Conservation (phyloP, 108 stramenopile species). For the Cyclostephanos invisitatus region DNA sequence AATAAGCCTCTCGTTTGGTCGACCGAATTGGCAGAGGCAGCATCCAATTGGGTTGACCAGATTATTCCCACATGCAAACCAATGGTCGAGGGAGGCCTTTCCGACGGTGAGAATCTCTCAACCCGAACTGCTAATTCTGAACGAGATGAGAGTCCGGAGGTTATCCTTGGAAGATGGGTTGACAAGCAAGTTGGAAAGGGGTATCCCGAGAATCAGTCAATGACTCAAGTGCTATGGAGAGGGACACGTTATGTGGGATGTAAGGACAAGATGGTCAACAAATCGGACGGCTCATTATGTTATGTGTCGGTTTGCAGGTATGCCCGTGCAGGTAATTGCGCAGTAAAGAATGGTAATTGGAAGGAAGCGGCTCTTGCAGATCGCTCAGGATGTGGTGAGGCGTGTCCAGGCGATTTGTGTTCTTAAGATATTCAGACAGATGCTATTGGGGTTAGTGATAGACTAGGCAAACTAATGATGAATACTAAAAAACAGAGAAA, state of each 20-base stretch:
- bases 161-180: slow-evolving; percentile 27
- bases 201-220: slow-evolving; percentile 32
- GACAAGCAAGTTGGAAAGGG: slow-evolving; percentile 11
- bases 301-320: slow-evolving; percentile 46
- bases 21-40: slow-evolving; percentile 5
- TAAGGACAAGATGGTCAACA: slow-evolving; percentile 3
- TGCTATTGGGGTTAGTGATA: no score
- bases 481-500: no score
- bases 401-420: slow-evolving; percentile 42
- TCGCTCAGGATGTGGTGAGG: slow-evolving; percentile 29
- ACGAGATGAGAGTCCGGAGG: slow-evolving; percentile 19
- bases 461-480: no score
- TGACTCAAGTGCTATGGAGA: slow-evolving; percentile 40
- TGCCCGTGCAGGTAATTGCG: slow-evolving; percentile 48
- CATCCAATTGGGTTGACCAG: slow-evolving; percentile 16
- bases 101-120: slow-evolving; percentile 37
- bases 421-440: slow-evolving; percentile 10
- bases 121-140: slow-evolving; percentile 1
- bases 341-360: slow-evolving; percentile 33
- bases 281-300: slow-evolving; percentile 20
- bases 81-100: slow-evolving; percentile 10
- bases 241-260: slow-evolving; percentile 46
- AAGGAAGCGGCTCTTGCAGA: slow-evolving; percentile 23
- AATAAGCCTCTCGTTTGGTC: slow-evolving; percentile 35
- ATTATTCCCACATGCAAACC: slow-evolving; percentile 15